Base-by-base conservation (phyloP, 495 filamentous ascomycete genomes). In the Pyrenula massariospora region DNA sequence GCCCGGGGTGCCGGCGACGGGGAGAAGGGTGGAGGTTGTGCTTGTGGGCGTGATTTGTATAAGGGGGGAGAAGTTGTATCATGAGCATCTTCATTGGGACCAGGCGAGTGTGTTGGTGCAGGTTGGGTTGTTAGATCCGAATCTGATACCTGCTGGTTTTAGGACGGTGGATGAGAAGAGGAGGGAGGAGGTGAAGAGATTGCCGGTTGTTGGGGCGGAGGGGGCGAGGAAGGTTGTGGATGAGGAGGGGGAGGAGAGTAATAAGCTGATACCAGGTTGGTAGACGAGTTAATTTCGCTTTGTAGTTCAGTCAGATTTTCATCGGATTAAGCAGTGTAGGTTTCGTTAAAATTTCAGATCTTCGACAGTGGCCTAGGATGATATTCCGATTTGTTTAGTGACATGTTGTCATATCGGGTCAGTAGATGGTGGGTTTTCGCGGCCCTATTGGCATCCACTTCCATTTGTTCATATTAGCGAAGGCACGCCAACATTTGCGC, bases 51-150 rank as follows among this genome's bases (percentile, higher is more conserved):
- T 94, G 11, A 85, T 93, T 24, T 84, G 84, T 57, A 71, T 93
- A 53, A 76, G 88, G 12, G 88, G 80, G 1, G 86, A 86, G 2
- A 81, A 81, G 53, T 71, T 95, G 2, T 90, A 83, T 63, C 84
- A 87, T 54, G 90, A 96, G 67, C 85, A 92, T 61, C 83, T 91
- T 19, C 85, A 87, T 60, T 96, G 89, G 89, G 91, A 95, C 63
- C 89, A 95, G 65, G 88, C 86, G 1, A 84, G 80, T 15, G 85
- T 92, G 1, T 69, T 96, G 0, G 77, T 85, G 20, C 90, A 95
- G 68, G 69, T 89, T 0, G 89, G 89, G 0, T 64, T 94, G 51
- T 63, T 95, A 42, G 81, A 89, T 76, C 84, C 63, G 60, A 85
- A 73, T 67, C 66, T 79, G 11, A 68, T 82, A 8, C 73, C 77